phyloP scores from a whole-genome alignment of 805 yeast genomes.

The Yamadazyma scolyti region DNA sequence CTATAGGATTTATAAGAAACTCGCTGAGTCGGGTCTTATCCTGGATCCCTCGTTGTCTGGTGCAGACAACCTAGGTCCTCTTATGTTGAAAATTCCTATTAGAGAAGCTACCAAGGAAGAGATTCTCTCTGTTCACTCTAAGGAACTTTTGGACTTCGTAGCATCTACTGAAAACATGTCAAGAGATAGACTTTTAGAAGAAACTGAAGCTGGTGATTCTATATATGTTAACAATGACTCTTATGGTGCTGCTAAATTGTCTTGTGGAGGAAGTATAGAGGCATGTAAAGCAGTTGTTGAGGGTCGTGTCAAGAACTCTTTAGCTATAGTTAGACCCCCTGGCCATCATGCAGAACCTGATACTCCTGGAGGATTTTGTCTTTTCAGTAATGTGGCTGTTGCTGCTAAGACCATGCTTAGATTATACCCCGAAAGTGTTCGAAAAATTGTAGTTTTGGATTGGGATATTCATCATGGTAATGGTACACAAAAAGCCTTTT shows the following conservation, averaged over 20 bases:
- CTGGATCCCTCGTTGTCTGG: slow-evolving; percentile 74
- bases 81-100: slow-evolving; percentile 86
- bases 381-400: slow-evolving; percentile 94
- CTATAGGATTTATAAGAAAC: slow-evolving; percentile 85
- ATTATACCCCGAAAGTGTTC: slow-evolving; percentile 82
- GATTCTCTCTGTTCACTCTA: slow-evolving; percentile 79
- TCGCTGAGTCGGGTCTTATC: slow-evolving; percentile 91
- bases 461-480: slow-evolving; percentile 99
- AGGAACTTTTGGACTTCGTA: slow-evolving; percentile 72
- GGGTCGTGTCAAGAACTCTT: slow-evolving; percentile 82
- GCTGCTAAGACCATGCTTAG: slow-evolving; percentile 85
- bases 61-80: slow-evolving; percentile 71
- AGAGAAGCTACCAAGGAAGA: slow-evolving; percentile 88
- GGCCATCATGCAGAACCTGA: slow-evolving; percentile 99
- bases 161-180: slow-evolving; percentile 75
- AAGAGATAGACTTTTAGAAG: slow-evolving; percentile 69
- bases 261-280: slow-evolving; percentile 97
- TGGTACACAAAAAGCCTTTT: slow-evolving; percentile 93
- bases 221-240: slow-evolving; percentile 94
- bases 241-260: slow-evolving; percentile 76
- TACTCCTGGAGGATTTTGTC: slow-evolving; percentile 94
- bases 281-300: slow-evolving; percentile 95
- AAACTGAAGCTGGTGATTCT: slow-evolving; percentile 90
- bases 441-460: slow-evolving; percentile 79
- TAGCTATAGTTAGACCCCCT: slow-evolving; percentile 97